phyloP scores from a whole-genome alignment of 2,329 filamentous ascomycete genomes.

The Dryadomyces quercus-mongolicae region DNA sequence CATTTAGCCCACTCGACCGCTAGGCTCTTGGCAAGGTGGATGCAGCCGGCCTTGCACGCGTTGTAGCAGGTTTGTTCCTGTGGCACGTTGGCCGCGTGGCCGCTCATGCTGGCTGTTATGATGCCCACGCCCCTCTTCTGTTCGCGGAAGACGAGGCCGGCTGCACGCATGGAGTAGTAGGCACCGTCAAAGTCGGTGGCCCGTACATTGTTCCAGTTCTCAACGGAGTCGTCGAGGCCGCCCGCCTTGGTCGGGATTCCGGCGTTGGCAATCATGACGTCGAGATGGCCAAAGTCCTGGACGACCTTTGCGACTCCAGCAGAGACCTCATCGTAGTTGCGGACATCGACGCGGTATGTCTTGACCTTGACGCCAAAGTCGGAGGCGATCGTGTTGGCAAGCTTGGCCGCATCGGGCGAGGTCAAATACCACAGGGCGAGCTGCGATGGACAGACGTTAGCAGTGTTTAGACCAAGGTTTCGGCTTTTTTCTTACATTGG shows the following conservation, averaged over 20 bases:
- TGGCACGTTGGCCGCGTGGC: conserved; percentile 64
- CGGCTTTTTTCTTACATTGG: conserved; percentile 21
- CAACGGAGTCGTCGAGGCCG: conserved; percentile 18
- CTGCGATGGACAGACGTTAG: background rate
- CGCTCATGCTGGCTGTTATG: conserved; percentile 66
- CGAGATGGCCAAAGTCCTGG: conserved; percentile 20
- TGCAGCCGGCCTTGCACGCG: conserved; percentile 54
- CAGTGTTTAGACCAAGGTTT: no score
- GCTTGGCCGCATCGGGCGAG: conserved; percentile 8
- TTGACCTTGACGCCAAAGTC: conserved; percentile 11
- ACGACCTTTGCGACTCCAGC: conserved; percentile 18
- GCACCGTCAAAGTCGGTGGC: conserved; percentile 21
- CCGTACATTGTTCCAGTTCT: conserved; percentile 19
- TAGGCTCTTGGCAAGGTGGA: conserved; percentile 51
- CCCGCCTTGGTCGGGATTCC: conserved; percentile 21
- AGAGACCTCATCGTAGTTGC: conserved; percentile 15
- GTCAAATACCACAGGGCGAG: conserved; percentile 14
- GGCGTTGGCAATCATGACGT: conserved; percentile 23
- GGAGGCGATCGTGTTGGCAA: conserved; percentile 9
- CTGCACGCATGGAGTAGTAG: conserved; percentile 22
- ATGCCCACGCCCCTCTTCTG: conserved; percentile 26
- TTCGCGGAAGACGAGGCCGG: conserved; percentile 20
- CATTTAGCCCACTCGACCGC: conserved; percentile 60
- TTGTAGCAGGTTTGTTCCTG: conserved; percentile 64
- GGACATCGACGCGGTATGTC: conserved; percentile 12